Base-by-base conservation (phyloP, 805 yeast species). In the Starmerella kuoi region DNA sequence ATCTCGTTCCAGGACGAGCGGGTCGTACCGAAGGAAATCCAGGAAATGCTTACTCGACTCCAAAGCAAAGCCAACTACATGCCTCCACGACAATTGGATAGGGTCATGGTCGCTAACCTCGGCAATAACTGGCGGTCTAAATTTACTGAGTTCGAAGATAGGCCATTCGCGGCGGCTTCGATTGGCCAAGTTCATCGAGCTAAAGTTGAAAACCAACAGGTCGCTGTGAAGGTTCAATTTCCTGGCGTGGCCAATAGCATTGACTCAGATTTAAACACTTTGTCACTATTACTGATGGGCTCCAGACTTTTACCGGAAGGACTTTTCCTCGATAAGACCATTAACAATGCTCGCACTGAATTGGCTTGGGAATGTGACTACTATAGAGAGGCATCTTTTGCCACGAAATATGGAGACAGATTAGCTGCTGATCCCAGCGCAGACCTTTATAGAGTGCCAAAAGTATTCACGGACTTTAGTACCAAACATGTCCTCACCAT, bases 291-390 rank as follows among this genome's bases (percentile, higher is more conserved):
- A 27, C 65, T 91, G 51, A 78, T 93, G 4, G 96, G 96, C 3
- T 80, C 94, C 14, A 68, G 85, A 22, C 63, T 91, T 47, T 67
- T 91, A 35, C 98, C 98, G 17, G 79, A 82, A 36, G 98, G 98
- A 0, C 67, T 91, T 52, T 91, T 85, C 56, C 69, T 93, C 35
- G 97, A 91, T 51, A 82, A 79, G 53, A 84, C 96, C 19, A 77
- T 91, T 44, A 95, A 81, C 19, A 88, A 86, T 61, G 97, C 98
- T 1, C 72, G 98, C 51, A 74, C 74, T 15, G 98, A 91, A 60
- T 68, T 91, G 51, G 86, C 85, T 53, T 88, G 97, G 97, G 98
- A 91, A 63, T 88, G 97, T 63, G 97, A 91, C 62, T 91, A 91
- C 58, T 62, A 77, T 21, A 74, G 97, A 50, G 98, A 91, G 61